phyloP scores from a whole-genome alignment of 495 filamentous ascomycete species.

The Talaromyces nanjingensis region DNA sequence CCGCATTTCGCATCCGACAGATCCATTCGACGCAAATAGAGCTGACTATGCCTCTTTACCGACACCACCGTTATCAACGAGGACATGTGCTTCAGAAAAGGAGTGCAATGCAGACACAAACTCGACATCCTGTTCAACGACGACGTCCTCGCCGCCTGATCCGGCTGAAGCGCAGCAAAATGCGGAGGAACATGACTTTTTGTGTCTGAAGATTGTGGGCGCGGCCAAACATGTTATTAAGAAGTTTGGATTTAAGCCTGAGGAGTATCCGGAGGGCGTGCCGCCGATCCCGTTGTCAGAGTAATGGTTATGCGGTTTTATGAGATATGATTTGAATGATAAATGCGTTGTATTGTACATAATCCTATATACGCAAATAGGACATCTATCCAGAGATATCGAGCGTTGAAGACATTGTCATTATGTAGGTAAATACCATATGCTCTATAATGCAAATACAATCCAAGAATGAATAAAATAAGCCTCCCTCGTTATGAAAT shows the following conservation, averaged over 20 bases:
- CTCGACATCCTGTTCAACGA: neutral
- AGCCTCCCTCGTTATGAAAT: neutral
- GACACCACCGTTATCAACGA: neutral
- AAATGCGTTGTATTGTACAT: neutral
- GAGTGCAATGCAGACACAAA: neutral
- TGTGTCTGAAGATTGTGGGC: conserved; percentile 33
- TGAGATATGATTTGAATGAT: neutral
- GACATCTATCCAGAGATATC: neutral
- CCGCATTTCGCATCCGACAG: conserved; percentile 14
- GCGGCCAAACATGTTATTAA: conserved; percentile 31
- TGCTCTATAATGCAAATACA: neutral
- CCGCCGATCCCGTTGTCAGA: neutral
- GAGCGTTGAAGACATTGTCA: neutral
- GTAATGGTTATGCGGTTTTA: neutral
- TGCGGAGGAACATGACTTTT: conserved; percentile 19
- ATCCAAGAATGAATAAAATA: neutral
- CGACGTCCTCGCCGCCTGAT: conserved; percentile 1
- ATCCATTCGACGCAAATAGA: neutral
- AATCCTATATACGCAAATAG: neutral
- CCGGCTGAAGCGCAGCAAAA: conserved; percentile 12
- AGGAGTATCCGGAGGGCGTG: conserved; percentile 31
- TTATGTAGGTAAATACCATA: neutral
- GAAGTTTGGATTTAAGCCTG: conserved; percentile 34
- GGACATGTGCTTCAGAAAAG: neutral
- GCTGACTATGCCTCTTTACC: neutral